Percentiles rank a stretch among this genome's conserved stretches.
These are phyloP conservation scores for Yamadazyma triangularis DNA, from an alignment of 1,139 yeast genomes.

Conservation along the genomic window DNA sequence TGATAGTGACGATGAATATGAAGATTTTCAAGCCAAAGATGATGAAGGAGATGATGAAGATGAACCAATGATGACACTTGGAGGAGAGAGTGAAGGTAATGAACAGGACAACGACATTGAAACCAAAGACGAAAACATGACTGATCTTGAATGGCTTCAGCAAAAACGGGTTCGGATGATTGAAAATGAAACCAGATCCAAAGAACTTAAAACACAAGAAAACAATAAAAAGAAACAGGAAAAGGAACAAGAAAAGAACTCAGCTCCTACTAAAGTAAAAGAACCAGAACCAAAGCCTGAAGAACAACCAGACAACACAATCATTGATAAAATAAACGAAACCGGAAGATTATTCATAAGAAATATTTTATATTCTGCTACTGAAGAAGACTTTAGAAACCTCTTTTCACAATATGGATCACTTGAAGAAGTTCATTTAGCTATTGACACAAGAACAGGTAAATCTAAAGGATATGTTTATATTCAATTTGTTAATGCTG, in stretches of 20 bases:
- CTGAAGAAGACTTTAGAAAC: constrained; percentile 70
- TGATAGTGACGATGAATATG: constrained; percentile 68
- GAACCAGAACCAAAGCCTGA: constrained; percentile 14
- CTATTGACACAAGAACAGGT: constrained; percentile 86
- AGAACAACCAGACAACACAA: constrained; percentile 34
- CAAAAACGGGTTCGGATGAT: constrained; percentile 71
- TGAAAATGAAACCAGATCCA: constrained; percentile 34
- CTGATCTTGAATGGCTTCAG: constrained; percentile 89
- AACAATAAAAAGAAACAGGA: constrained; percentile 2
- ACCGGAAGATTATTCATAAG: constrained; percentile 88
- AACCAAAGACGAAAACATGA: constrained; percentile 51
- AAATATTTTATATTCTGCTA: constrained; percentile 75
- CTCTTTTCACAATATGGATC: constrained; percentile 56
- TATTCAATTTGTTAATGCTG: constrained; percentile 60
- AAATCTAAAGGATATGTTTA: constrained; percentile 93
- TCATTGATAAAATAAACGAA: constrained; percentile 47
- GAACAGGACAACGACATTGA: constrained; percentile 15
- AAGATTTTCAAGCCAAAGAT: constrained; percentile 40
- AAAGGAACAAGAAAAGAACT: constrained; percentile 9
- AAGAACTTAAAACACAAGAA: background rate
- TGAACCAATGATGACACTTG: constrained; percentile 16
- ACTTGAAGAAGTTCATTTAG: constrained; percentile 80
- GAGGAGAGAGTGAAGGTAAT: constrained; percentile 10
- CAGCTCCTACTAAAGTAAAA: constrained; percentile 3
- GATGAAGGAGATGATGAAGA: constrained; percentile 14